A percentile compares a stretch with the other conserved stretches of the same genome.
Conservation (phyloP, 352 stramenopile species). For the Phytophthora ramorum region DNA sequence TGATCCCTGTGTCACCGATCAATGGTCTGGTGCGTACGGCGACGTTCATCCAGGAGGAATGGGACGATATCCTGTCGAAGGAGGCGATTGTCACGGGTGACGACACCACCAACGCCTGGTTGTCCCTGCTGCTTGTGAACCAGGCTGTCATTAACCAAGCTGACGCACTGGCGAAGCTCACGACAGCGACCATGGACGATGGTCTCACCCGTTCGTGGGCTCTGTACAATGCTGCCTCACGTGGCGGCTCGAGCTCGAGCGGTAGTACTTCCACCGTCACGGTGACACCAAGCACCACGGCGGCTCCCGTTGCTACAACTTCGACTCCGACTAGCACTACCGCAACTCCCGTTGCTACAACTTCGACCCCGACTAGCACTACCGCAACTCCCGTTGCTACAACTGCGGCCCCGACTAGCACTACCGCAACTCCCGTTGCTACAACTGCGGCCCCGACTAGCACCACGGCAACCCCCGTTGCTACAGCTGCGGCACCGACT, state of each 20-base stretch:
- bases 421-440: too few relatives aligned
- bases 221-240: conserved; percentile 67
- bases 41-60: conserved; percentile 77
- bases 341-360: conserved; percentile 8
- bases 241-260: conserved; percentile 27
- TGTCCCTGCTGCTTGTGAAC: conserved; percentile 81
- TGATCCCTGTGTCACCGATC: conserved; percentile 80
- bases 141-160: conserved; percentile 67
- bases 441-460: background rate
- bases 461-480: background rate
- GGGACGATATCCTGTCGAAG: conserved; percentile 80
- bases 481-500: background rate
- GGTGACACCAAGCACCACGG: conserved; percentile 17
- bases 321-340: background rate
- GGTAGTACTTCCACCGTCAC: conserved; percentile 15
- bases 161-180: conserved; percentile 51
- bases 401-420: too few relatives aligned
- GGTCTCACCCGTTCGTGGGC: conserved; percentile 75
- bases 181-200: conserved; percentile 65
- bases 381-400: background rate
- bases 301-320: background rate
- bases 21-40: conserved; percentile 69
- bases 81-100: conserved; percentile 58
- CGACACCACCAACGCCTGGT: conserved; percentile 63
- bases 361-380: background rate